phyloP scores from a whole-genome alignment of 73 alveolate genomes.

The Chromera velia region DNA sequence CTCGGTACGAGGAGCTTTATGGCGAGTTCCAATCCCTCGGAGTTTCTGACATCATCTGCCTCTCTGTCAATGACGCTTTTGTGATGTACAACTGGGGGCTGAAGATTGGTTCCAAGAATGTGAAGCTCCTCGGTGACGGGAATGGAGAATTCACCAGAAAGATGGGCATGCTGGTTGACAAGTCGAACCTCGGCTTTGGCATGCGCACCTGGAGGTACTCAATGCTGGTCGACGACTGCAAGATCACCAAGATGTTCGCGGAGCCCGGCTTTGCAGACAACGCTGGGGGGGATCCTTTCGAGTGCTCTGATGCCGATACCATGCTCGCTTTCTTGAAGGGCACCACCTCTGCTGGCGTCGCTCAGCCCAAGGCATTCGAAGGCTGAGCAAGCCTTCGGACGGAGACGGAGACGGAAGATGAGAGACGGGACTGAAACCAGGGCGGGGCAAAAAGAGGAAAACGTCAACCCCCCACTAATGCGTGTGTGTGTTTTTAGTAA shows the following conservation, averaged over 20 bases:
- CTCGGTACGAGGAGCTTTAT: not conserved
- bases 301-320: slow-evolving; percentile 8
- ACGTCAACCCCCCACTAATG: no score
- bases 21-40: slow-evolving; percentile 2
- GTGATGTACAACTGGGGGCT: slow-evolving; percentile 5
- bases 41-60: not conserved
- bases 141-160: not conserved
- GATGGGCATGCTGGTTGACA: slow-evolving; percentile 1
- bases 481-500: no score
- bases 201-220: slow-evolving; percentile 2
- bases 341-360: no score
- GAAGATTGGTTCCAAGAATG: not conserved
- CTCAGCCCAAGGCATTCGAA: no score
- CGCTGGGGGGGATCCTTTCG: not conserved
- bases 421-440: no score
- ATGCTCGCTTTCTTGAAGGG: slow-evolving; percentile 4
- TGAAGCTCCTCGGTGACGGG: slow-evolving; percentile 2
- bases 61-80: slow-evolving; percentile 1
- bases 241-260: not conserved
- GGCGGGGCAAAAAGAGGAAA: no score
- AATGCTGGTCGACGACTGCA: slow-evolving; percentile 2
- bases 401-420: no score
- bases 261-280: slow-evolving; percentile 3
- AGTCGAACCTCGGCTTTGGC: slow-evolving; percentile 3
- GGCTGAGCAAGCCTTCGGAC: no score